Conservation (phyloP, 768 basidiomycete genomes). For the Rhodosporidiobolus odoratus region DNA sequence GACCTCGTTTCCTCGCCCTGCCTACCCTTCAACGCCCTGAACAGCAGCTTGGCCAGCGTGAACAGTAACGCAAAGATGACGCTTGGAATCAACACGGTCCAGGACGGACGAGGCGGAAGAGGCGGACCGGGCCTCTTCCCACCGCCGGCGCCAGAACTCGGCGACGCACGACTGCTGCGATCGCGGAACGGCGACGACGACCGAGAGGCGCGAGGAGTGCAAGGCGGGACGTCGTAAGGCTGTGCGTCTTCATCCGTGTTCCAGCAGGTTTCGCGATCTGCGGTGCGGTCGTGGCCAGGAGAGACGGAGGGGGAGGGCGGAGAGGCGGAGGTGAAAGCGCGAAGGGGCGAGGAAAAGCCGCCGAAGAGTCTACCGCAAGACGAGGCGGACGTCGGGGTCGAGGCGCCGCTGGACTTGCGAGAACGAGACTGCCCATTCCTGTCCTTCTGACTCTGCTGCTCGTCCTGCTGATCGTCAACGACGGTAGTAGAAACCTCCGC, state of each 20-base stretch:
- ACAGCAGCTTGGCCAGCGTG: constrained; percentile 15
- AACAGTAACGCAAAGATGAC: constrained; percentile 27
- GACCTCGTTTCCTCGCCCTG: not conserved
- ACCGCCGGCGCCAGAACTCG: not conserved
- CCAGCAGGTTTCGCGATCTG: constrained; percentile 5
- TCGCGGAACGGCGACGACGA: constrained; percentile 12
- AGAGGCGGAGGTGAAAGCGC: not conserved
- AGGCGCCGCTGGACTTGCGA: not conserved
- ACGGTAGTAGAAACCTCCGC: no score
- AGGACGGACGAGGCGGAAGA: constrained; percentile 31
- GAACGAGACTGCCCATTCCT: not conserved
- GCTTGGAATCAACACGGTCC: constrained; percentile 24
- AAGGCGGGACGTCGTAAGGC: constrained; percentile 14
- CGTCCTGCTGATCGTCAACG: not conserved
- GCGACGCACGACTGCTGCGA: not conserved
- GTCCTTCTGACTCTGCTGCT: not conserved
- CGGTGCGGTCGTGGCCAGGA: not conserved
- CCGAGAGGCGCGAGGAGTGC: constrained; percentile 3
- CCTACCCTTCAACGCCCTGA: not conserved
- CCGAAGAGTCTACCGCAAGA: no score
- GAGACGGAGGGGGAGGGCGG: not conserved
- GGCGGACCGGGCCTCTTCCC: not conserved
- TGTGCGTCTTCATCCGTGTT: constrained; percentile 29
- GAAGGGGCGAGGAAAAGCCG: not conserved
- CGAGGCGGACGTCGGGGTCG: not conserved